These are phyloP conservation scores for Termitomyces sp. DNA, from an alignment of 768 basidiomycete genomes.

Conservation along the genomic window DNA sequence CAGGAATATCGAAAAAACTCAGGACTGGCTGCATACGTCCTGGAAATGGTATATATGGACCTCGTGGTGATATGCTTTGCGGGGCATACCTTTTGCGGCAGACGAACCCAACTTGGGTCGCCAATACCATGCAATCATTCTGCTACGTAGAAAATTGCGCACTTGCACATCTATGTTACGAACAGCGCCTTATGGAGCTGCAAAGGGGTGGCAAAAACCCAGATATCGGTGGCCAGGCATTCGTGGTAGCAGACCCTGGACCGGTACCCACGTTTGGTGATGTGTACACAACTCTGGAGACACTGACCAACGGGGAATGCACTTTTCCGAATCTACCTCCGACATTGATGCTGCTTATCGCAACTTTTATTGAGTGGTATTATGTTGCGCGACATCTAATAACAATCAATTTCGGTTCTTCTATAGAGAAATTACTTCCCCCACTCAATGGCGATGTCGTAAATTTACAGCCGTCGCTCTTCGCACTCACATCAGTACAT, in stretches of 20 bases:
- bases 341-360: slow-evolving; percentile 60
- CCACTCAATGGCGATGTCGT: slow-evolving; percentile 42
- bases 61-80: slow-evolving; percentile 67
- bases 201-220: slow-evolving; percentile 31
- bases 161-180: slow-evolving; percentile 67
- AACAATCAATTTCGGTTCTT: slow-evolving; percentile 19
- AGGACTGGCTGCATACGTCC: slow-evolving; percentile 76
- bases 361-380: slow-evolving; percentile 53
- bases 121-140: slow-evolving; percentile 55
- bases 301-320: slow-evolving; percentile 53
- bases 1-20: slow-evolving; percentile 27
- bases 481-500: slow-evolving; percentile 47
- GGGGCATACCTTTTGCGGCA: slow-evolving; percentile 58
- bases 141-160: slow-evolving; percentile 75
- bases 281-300: slow-evolving; percentile 47
- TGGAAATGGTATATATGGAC: slow-evolving; percentile 72
- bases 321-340: slow-evolving; percentile 52
- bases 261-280: slow-evolving; percentile 61
- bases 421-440: slow-evolving; percentile 36
- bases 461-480: slow-evolving; percentile 57
- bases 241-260: slow-evolving; percentile 62
- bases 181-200: slow-evolving; percentile 60
- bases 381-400: slow-evolving; percentile 43
- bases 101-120: slow-evolving; percentile 60
- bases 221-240: slow-evolving; percentile 72